Evolutionary conservation across 2,329 filamentous ascomycete species (phyloP).

Genomic region (Neofusicoccum umdonicola): DNA sequence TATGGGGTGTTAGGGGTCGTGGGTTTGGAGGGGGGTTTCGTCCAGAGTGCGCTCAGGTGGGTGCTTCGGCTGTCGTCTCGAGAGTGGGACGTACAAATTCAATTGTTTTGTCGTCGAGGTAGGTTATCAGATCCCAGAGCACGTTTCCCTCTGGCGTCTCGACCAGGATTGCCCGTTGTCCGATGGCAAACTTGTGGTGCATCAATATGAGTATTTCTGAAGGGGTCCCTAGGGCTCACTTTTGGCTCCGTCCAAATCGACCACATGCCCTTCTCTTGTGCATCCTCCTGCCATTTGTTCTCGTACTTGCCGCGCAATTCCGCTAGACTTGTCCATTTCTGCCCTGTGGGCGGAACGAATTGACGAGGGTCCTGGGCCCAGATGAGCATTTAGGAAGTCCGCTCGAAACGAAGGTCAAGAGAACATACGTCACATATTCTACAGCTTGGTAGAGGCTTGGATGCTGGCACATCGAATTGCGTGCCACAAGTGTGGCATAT

Average conservation of each 20-base stretch:
- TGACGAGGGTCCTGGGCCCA: conserved; percentile 58
- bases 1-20: too few relatives aligned
- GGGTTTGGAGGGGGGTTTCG: background rate
- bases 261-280: conserved; percentile 44
- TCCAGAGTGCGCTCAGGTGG: too few relatives aligned
- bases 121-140: conserved; percentile 75
- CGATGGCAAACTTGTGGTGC: conserved; percentile 62
- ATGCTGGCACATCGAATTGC: conserved; percentile 59
- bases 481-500: conserved; percentile 70
- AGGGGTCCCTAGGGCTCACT: conserved; percentile 28
- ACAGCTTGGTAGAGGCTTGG: conserved; percentile 54
- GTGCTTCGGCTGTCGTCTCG: too few relatives aligned
- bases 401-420: background rate
- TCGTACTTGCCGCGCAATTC: conserved; percentile 44
- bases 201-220: background rate
- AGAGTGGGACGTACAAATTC: conserved; percentile 29
- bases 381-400: background rate
- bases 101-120: conserved; percentile 65
- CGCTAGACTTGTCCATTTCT: conserved; percentile 63
- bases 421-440: conserved; percentile 67
- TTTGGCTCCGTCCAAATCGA: conserved; percentile 47
- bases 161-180: conserved; percentile 70
- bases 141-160: conserved; percentile 66
- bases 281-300: conserved; percentile 55
- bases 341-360: conserved; percentile 63